phyloP scores from a whole-genome alignment of 2,329 filamentous ascomycete species.

The Penicillium sp. region DNA sequence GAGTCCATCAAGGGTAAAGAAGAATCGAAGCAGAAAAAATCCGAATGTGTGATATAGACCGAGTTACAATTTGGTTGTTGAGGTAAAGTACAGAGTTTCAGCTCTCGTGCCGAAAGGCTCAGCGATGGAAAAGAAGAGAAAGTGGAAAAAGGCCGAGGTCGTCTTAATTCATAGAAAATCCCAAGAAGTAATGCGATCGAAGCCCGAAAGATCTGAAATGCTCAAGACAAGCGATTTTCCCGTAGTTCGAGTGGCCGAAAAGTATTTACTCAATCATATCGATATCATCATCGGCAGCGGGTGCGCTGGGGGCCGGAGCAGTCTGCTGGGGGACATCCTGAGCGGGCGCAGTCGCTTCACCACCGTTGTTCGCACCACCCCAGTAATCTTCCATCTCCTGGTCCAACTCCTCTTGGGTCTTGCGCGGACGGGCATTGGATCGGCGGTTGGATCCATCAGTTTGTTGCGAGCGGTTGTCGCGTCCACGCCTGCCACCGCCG shows the following conservation, averaged over 20 bases:
- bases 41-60: not conserved
- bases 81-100: slow-evolving; percentile 15
- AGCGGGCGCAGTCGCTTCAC: slow-evolving; percentile 34
- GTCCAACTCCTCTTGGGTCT: slow-evolving; percentile 88
- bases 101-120: not conserved
- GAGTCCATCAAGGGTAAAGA: not conserved
- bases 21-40: not conserved
- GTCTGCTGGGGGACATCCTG: slow-evolving; percentile 23
- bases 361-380: slow-evolving; percentile 45
- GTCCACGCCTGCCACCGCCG: slow-evolving; percentile 47
- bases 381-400: slow-evolving; percentile 98
- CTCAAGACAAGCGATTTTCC: not conserved
- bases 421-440: slow-evolving; percentile 61
- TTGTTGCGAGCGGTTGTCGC: slow-evolving; percentile 32
- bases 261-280: slow-evolving; percentile 65
- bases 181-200: not conserved
- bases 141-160: not conserved
- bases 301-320: slow-evolving; percentile 24
- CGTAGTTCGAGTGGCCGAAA: not conserved
- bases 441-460: slow-evolving; percentile 31
- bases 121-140: not conserved
- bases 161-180: not conserved
- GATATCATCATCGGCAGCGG: slow-evolving; percentile 53
- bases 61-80: slow-evolving; percentile 17
- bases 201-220: not conserved